Evolutionary conservation across 2,329 filamentous ascomycete species (phyloP).

Genomic region (Cercospora sp.): DNA sequence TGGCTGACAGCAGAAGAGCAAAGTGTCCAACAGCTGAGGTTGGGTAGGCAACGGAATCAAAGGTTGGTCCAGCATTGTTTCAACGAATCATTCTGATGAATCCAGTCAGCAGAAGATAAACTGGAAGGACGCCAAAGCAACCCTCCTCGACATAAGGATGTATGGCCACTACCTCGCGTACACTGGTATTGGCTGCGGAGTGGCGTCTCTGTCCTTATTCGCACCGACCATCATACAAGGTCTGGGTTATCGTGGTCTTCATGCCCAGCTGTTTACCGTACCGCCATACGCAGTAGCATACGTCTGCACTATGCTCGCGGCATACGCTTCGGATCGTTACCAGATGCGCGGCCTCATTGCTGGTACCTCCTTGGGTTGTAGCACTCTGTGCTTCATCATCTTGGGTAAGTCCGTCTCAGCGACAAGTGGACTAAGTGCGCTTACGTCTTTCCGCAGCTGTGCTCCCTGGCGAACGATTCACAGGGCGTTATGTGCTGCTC

Average conservation of each 20-base stretch:
- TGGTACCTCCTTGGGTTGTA: background rate
- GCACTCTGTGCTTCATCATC: background rate
- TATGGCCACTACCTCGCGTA: background rate
- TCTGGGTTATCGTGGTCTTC: constrained; percentile 59
- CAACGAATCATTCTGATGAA: background rate
- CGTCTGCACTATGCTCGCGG: constrained; percentile 44
- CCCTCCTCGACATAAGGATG: background rate
- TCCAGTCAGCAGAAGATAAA: background rate
- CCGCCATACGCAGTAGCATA: constrained; percentile 41
- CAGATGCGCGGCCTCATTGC: background rate
- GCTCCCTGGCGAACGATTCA: background rate
- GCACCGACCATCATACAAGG: constrained; percentile 57
- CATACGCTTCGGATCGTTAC: background rate
- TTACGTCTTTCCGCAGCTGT: background rate
- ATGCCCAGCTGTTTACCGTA: constrained; percentile 40
- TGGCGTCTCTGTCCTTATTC: background rate
- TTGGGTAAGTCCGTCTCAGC: background rate
- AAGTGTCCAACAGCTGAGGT: background rate
- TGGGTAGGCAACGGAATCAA: background rate
- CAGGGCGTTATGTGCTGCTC: background rate
- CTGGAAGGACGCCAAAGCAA: background rate
- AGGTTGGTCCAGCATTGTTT: background rate
- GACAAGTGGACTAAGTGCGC: background rate
- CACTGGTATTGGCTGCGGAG: background rate
- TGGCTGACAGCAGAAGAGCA: background rate